Evolutionary conservation across 1,139 yeast genomes (phyloP).

Genomic region (Yamadazyma dushanensis): DNA sequence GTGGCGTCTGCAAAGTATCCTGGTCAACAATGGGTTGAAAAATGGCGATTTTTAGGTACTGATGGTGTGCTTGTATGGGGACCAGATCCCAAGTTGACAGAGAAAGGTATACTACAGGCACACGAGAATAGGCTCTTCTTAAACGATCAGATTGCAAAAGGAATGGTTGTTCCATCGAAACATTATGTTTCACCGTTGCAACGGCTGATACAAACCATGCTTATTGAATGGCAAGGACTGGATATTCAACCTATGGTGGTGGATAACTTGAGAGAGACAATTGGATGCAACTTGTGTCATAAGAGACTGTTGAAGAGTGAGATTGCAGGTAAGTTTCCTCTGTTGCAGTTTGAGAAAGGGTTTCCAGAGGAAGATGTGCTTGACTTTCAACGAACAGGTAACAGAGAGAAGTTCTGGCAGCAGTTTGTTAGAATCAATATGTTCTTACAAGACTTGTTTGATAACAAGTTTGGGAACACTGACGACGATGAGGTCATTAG

Average conservation of each 20-base stretch:
- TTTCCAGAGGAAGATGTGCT: conserved; percentile 51
- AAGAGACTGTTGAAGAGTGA: conserved; percentile 44
- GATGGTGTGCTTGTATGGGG: conserved; percentile 64
- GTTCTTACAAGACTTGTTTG: conserved; percentile 54
- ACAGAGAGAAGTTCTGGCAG: conserved; percentile 34
- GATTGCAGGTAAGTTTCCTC: conserved; percentile 22
- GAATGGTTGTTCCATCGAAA: conserved; percentile 54
- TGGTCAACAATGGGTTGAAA: conserved; percentile 53
- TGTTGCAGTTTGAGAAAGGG: conserved; percentile 43
- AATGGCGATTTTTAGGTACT: conserved; percentile 57
- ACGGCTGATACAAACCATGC: conserved; percentile 59
- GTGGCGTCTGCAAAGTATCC: conserved; percentile 59
- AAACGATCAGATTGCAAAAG: conserved; percentile 40
- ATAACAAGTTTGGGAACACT: conserved; percentile 23
- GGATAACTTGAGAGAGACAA: conserved; percentile 65
- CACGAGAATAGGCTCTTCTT: conserved; percentile 46
- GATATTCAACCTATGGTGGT: conserved; percentile 38
- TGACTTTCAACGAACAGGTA: conserved; percentile 44
- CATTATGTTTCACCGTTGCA: conserved; percentile 67
- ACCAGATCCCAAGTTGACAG: conserved; percentile 67
- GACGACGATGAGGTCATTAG: conserved; percentile 39
- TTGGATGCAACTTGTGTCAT: conserved; percentile 71
- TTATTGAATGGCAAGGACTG: conserved; percentile 57
- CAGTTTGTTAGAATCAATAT: conserved; percentile 50
- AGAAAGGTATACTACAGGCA: conserved; percentile 50